These are phyloP conservation scores for Cucurbita maxima DNA, from an alignment of 306 rosid species.

Conservation along the genomic window DNA sequence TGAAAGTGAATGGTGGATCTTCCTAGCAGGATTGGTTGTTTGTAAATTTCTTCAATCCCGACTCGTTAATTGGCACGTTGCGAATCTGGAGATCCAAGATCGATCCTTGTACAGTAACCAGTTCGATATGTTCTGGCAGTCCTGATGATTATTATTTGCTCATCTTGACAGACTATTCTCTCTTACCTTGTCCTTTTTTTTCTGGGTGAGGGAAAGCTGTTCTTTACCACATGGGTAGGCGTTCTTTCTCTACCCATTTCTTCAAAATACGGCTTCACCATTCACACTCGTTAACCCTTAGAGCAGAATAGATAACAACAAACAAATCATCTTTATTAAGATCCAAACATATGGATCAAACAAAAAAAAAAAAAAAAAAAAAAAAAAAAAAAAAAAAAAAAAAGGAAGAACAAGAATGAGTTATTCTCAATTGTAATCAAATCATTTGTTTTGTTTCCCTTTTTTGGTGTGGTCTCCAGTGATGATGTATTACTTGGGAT, in stretches of 20 bases:
- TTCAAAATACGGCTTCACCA: background rate
- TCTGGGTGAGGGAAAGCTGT: slow-evolving; percentile 7
- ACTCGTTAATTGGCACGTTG: slow-evolving; percentile 92
- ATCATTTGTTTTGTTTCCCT: background rate
- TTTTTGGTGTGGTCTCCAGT: background rate
- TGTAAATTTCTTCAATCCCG: slow-evolving; percentile 84
- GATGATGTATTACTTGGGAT: slow-evolving; percentile 1
- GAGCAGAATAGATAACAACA: slow-evolving; percentile 2
- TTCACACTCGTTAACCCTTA: background rate
- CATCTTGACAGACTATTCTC: background rate
- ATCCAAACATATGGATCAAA: background rate
- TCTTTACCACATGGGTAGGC: slow-evolving; percentile 1
- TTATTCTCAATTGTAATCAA: background rate
- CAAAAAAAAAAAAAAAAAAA: too few relatives aligned
- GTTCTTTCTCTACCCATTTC: slow-evolving; percentile 2
- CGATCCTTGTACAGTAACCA: slow-evolving; percentile 95
- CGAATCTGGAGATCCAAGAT: slow-evolving; percentile 98
- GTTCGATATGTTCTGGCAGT: slow-evolving; percentile 95
- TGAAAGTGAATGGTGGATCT: slow-evolving; percentile 97
- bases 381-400: too few relatives aligned
- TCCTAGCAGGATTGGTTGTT: slow-evolving; percentile 68
- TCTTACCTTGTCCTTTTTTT: slow-evolving; percentile 4
- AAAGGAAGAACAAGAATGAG: background rate
- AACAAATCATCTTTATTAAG: background rate
- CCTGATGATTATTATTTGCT: slow-evolving; percentile 38